Evolutionary conservation across 257 asterid genomes (phyloP).

Genomic region (Jacaranda mimosifolia): DNA sequence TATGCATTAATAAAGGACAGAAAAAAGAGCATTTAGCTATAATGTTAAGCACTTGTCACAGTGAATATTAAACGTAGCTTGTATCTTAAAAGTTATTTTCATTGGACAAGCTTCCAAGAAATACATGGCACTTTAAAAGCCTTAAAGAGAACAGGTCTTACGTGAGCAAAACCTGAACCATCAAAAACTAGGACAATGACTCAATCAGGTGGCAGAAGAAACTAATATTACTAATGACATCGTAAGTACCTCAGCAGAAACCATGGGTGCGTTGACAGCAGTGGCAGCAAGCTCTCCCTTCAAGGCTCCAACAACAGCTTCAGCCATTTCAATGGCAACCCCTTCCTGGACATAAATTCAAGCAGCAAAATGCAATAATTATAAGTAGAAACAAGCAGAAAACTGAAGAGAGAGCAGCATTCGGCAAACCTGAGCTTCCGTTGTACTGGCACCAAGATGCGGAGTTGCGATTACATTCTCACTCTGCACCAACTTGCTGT

Average conservation of each 20-base stretch:
- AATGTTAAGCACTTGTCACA: background rate
- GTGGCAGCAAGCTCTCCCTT: constrained; percentile 97
- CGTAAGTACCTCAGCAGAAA: constrained; percentile 80
- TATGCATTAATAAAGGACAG: background rate
- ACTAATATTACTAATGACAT: background rate
- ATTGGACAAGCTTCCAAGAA: background rate
- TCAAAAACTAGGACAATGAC: background rate
- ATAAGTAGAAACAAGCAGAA: constrained; percentile 12
- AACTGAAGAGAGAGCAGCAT: background rate
- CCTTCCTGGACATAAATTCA: constrained; percentile 72
- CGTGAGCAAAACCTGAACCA: constrained; percentile 14
- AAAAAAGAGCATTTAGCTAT: background rate
- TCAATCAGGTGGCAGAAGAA: background rate
- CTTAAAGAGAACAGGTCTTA: background rate
- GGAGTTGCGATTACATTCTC: constrained; percentile 89
- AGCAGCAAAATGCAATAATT: constrained; percentile 26
- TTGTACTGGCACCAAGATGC: constrained; percentile 97
- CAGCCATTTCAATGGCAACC: constrained; percentile 97
- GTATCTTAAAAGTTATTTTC: background rate
- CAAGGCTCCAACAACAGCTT: constrained; percentile 96
- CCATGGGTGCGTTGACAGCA: constrained; percentile 98
- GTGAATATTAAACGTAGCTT: constrained; percentile 12
- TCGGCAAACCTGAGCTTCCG: constrained; percentile 90
- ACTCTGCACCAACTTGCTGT: constrained; percentile 77
- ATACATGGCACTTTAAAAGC: background rate